Percentiles rank a stretch among this genome's conserved stretches.
phyloP scores from a whole-genome alignment of 106 monocot species.

The Chionographis japonica region DNA sequence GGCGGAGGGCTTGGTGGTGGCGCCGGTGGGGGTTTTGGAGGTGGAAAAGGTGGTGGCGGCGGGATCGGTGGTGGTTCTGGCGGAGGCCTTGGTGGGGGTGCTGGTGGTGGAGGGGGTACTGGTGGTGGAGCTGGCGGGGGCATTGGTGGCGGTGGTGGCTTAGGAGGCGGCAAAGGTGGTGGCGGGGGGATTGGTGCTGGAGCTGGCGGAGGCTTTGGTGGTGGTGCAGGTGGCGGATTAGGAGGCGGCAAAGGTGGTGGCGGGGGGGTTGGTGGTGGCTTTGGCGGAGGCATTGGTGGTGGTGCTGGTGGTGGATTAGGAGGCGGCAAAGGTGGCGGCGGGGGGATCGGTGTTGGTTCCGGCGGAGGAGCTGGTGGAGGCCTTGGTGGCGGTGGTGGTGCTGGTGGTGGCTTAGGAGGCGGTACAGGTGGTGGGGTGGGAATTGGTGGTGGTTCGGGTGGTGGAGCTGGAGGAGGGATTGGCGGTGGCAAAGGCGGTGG shows the following conservation, averaged over 20 bases:
- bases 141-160: not conserved
- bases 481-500: constrained; percentile 6
- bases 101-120: constrained; percentile 4
- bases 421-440: constrained; percentile 1
- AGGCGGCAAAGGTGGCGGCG: constrained; percentile 2
- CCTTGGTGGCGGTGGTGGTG: not conserved
- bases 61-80: constrained; percentile 11
- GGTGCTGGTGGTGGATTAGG: constrained; percentile 8
- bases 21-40: not conserved
- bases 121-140: not conserved
- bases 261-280: not conserved
- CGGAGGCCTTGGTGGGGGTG: constrained; percentile 3
- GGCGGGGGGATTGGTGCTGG: not conserved
- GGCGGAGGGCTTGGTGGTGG: not conserved
- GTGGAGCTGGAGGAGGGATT: not conserved
- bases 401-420: constrained; percentile 2
- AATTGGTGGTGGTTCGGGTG: constrained; percentile 5
- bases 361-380: constrained; percentile 10
- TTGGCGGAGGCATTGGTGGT: constrained; percentile 3
- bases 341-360: not conserved
- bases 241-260: not conserved
- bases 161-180: not conserved
- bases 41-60: constrained; percentile 5
- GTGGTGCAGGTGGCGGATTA: not conserved
- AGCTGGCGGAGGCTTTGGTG: not conserved